Conservation (phyloP, 129 eudicot genomes). For the Smallanthus sonchifolius region DNA sequence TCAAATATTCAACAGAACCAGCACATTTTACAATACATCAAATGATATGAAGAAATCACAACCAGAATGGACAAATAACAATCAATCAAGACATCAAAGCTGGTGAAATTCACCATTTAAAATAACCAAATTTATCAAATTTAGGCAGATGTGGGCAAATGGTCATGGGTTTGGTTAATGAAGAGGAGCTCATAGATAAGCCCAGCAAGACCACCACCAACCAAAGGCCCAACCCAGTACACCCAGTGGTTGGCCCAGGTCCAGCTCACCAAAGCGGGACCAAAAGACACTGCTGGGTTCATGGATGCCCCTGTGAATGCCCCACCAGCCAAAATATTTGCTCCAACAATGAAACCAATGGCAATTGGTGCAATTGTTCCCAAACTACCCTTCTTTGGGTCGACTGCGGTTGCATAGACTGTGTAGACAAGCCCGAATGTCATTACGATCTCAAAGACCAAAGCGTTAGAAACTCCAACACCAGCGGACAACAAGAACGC, state of each 20-base stretch:
- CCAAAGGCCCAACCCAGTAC: conserved; percentile 58
- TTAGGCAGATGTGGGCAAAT: conserved; percentile 44
- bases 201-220: conserved; percentile 62
- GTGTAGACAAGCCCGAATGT: conserved; percentile 58
- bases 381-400: conserved; percentile 51
- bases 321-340: conserved; percentile 60
- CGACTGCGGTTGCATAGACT: conserved; percentile 56
- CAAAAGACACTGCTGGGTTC: conserved; percentile 62
- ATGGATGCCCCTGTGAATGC: conserved; percentile 62
- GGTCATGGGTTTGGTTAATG: conserved; percentile 49
- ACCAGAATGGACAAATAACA: conserved; percentile 7
- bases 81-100: background rate
- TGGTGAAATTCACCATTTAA: conserved; percentile 9
- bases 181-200: conserved; percentile 45
- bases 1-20: background rate
- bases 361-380: conserved; percentile 58
- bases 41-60: conserved; percentile 21
- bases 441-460: conserved; percentile 55
- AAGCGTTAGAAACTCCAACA: conserved; percentile 39
- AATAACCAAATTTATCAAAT: background rate
- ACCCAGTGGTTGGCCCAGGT: conserved; percentile 54
- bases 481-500: conserved; percentile 45
- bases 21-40: background rate
- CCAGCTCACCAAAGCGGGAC: conserved; percentile 63
- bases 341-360: conserved; percentile 57